These are phyloP conservation scores for Kodamaea kaohsiungensis DNA, from an alignment of 805 yeast species.

Conservation along the genomic window DNA sequence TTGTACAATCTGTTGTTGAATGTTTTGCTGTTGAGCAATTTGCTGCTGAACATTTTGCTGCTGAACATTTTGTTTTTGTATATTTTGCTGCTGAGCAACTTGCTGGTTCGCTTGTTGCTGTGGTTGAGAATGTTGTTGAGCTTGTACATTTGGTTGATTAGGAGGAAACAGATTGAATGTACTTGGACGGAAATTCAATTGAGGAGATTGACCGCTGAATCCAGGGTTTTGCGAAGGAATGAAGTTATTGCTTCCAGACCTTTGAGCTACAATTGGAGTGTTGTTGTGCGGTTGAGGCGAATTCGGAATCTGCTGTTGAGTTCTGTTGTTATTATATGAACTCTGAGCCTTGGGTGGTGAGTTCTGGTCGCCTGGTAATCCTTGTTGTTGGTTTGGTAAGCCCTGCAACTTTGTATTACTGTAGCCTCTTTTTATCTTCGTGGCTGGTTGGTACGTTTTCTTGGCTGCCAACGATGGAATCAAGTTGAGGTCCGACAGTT, in stretches of 20 bases:
- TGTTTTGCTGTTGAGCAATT: neutral
- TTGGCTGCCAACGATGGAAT: conserved; percentile 34
- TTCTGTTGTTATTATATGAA: neutral
- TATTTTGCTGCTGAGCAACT: neutral
- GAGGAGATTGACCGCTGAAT: neutral
- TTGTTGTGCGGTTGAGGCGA: conserved; percentile 10
- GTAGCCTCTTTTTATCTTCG: conserved; percentile 11
- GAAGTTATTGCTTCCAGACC: neutral
- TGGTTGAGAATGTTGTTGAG: neutral
- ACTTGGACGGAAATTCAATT: neutral
- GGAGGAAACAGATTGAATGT: neutral
- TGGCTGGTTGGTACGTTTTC: conserved; percentile 25
- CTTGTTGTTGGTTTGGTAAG: neutral
- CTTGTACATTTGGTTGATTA: neutral
- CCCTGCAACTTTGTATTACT: conserved; percentile 3
- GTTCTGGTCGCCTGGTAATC: neutral
- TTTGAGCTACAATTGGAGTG: neutral
- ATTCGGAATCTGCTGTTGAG: conserved; percentile 3
- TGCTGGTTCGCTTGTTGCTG: neutral
- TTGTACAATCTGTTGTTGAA: neutral
- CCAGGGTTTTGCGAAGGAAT: neutral
- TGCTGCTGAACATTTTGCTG: neutral
- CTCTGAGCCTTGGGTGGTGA: conserved; percentile 2
- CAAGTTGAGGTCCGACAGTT: conserved; percentile 31
- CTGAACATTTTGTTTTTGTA: neutral